Conservation (phyloP, 352 stramenopile genomes). For the Phytophthora tentaculata region DNA sequence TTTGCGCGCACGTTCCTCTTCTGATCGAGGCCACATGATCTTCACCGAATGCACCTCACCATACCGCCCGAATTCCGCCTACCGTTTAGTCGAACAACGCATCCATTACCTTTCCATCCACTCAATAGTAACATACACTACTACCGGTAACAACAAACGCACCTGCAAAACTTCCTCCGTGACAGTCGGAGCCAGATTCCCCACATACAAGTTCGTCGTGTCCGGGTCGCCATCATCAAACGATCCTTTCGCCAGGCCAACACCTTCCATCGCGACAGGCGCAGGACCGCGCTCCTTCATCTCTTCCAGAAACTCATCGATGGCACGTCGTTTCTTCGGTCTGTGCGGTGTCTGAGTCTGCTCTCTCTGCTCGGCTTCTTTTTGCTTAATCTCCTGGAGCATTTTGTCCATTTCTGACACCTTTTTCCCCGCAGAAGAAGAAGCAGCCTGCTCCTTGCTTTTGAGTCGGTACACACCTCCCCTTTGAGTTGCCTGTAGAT, state of each 20-base stretch:
- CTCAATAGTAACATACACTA: background rate
- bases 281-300: slow-evolving; percentile 74
- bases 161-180: slow-evolving; percentile 92
- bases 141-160: too few relatives aligned
- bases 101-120: slow-evolving; percentile 6
- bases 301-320: slow-evolving; percentile 90
- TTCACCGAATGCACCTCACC: slow-evolving; percentile 96
- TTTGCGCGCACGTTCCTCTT: slow-evolving; percentile 91
- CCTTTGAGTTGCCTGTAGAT: slow-evolving; percentile 7
- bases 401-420: slow-evolving; percentile 73
- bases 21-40: slow-evolving; percentile 98
- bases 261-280: slow-evolving; percentile 29
- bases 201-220: slow-evolving; percentile 96
- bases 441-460: slow-evolving; percentile 8
- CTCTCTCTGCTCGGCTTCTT: slow-evolving; percentile 38
- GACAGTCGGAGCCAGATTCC: slow-evolving; percentile 92
- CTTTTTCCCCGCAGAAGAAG: slow-evolving; percentile 29
- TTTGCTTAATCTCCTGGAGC: slow-evolving; percentile 77
- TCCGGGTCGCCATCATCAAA: slow-evolving; percentile 85
- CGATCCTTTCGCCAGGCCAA: slow-evolving; percentile 58
- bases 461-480: slow-evolving; percentile 49
- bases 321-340: slow-evolving; percentile 68
- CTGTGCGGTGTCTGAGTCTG: slow-evolving; percentile 20
- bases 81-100: background rate
- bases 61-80: slow-evolving; percentile 89